A percentile compares a stretch with the other conserved stretches of the same genome.
Conservation (phyloP, 371 early-diverging fungal genomes). For the Lichtheimia corymbifera region DNA sequence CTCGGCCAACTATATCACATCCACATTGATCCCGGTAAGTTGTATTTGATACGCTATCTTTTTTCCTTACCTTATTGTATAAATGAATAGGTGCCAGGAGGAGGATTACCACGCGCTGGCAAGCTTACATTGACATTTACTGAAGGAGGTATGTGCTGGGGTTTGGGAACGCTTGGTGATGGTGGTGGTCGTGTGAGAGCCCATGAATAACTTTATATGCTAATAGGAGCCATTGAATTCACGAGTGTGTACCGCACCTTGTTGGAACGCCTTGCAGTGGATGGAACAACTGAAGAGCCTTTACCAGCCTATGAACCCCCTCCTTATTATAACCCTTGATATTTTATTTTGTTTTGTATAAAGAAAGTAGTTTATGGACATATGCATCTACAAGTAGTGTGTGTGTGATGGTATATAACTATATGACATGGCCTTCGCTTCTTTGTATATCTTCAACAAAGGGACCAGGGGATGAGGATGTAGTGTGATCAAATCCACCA, state of each 20-base stretch:
- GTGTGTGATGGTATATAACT: not conserved
- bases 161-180: not conserved
- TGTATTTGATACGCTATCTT: not conserved
- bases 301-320: constrained; percentile 35
- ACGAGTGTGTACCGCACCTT: constrained; percentile 38
- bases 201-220: not conserved
- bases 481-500: not conserved
- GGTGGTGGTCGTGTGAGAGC: no score
- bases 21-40: constrained; percentile 45
- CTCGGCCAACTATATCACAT: constrained; percentile 54
- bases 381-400: not conserved
- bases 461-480: not conserved
- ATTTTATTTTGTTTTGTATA: not conserved
- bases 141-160: constrained; percentile 46
- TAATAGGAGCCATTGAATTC: constrained; percentile 54
- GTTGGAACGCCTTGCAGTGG: constrained; percentile 37
- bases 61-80: not conserved
- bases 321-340: not conserved
- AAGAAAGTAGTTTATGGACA: not conserved
- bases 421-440: constrained; percentile 13
- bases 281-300: constrained; percentile 35
- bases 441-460: constrained; percentile 8
- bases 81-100: constrained; percentile 40
- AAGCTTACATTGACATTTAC: constrained; percentile 43
- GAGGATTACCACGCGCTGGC: constrained; percentile 42